These are phyloP conservation scores for Fusarium paranaense DNA, from an alignment of 2,329 filamentous ascomycete genomes.

Conservation along the genomic window DNA sequence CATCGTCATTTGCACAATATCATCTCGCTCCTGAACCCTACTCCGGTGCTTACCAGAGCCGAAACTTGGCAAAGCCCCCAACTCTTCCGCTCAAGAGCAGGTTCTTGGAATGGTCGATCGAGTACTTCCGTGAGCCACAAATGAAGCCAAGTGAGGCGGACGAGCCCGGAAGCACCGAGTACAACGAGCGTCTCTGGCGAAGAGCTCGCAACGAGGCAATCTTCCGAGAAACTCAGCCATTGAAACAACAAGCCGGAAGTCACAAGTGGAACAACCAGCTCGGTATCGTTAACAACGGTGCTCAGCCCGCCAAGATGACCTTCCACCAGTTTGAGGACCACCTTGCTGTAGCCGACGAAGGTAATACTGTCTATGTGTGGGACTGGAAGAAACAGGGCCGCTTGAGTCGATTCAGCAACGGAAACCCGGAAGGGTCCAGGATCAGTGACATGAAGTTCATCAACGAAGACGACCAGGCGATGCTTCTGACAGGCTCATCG, in stretches of 20 bases:
- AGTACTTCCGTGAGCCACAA: constrained; percentile 97
- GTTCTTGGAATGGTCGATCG: constrained; percentile 95
- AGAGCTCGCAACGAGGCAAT: constrained; percentile 93
- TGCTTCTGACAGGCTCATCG: constrained; percentile 93
- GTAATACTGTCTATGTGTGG: constrained; percentile 91
- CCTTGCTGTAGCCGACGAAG: constrained; percentile 91
- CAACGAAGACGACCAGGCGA: constrained; percentile 96
- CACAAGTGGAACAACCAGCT: constrained; percentile 88
- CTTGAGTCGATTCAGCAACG: constrained; percentile 90
- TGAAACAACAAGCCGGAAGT: constrained; percentile 87
- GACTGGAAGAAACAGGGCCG: constrained; percentile 86
- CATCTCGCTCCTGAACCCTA: constrained; percentile 80
- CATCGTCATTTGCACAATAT: constrained; percentile 73
- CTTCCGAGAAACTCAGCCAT: constrained; percentile 89
- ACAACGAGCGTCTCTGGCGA: constrained; percentile 94
- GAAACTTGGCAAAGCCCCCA: constrained; percentile 69
- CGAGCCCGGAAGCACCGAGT: constrained; percentile 94
- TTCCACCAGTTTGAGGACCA: constrained; percentile 99
- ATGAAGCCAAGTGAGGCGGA: constrained; percentile 98
- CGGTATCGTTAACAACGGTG: constrained; percentile 87
- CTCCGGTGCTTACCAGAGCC: constrained; percentile 79
- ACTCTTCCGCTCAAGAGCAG: constrained; percentile 81
- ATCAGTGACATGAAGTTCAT: constrained; percentile 98
- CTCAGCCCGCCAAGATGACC: constrained; percentile 90
- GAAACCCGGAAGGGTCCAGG: constrained; percentile 88